Evolutionary conservation across 140 eudicot genomes (phyloP).

Genomic region (Stevia rebaudiana): DNA sequence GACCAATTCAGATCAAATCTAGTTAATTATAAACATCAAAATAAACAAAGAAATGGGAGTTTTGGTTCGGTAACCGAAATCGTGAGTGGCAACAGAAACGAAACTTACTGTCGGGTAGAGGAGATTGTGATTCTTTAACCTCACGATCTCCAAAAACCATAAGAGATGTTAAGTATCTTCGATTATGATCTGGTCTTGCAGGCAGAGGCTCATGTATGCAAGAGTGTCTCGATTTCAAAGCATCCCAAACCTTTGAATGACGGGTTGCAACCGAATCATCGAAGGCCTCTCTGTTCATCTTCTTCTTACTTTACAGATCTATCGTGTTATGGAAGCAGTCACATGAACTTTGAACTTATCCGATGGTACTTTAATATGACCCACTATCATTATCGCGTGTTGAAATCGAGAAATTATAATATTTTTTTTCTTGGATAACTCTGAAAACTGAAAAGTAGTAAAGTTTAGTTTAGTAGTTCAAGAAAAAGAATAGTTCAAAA

Average conservation of each 20-base stretch:
- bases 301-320: too few relatives aligned
- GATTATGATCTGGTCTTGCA: neutral
- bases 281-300: neutral
- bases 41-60: neutral
- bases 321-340: too few relatives aligned
- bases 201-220: neutral
- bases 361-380: too few relatives aligned
- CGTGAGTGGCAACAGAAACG: neutral
- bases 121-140: constrained; percentile 3
- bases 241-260: neutral
- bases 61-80: neutral
- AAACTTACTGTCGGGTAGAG: neutral
- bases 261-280: neutral
- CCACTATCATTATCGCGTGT: too few relatives aligned
- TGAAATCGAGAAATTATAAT: too few relatives aligned
- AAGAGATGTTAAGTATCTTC: neutral
- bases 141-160: neutral
- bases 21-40: neutral
- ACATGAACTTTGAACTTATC: too few relatives aligned
- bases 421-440: too few relatives aligned
- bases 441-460: too few relatives aligned
- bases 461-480: too few relatives aligned
- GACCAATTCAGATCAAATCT: neutral
- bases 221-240: neutral
- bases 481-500: too few relatives aligned